phyloP scores from a whole-genome alignment of 257 asterid genomes.

The Schizonepeta tenuifolia region DNA sequence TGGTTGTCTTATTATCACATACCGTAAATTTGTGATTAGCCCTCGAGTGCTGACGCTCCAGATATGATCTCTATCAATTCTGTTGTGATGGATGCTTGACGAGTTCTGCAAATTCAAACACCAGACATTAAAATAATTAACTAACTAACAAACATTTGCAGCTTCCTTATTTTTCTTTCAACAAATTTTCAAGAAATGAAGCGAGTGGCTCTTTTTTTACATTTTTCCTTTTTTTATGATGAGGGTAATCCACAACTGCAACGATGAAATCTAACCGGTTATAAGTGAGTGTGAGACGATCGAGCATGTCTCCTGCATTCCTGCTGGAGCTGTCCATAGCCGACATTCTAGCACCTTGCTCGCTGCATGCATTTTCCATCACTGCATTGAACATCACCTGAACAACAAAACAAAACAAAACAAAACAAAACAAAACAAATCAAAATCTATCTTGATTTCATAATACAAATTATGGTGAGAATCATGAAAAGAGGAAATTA shows the following conservation, averaged over 20 bases:
- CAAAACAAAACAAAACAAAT: not conserved
- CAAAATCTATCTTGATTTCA: not conserved
- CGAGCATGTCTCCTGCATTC: conserved; percentile 99
- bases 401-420: not conserved
- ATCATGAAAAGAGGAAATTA: not conserved
- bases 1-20: not conserved
- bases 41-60: conserved; percentile 92
- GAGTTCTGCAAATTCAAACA: conserved; percentile 60
- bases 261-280: conserved; percentile 63
- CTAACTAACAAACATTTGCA: too few species aligned
- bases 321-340: conserved; percentile 99
- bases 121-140: not conserved
- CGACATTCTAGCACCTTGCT: conserved; percentile 99
- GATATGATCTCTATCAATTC: conserved; percentile 89
- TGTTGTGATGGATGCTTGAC: conserved; percentile 97
- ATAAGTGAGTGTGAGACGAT: conserved; percentile 91
- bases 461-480: not conserved
- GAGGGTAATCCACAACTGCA: not conserved
- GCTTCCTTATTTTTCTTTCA: too few species aligned
- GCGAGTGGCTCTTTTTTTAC: too few species aligned
- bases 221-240: too few species aligned
- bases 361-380: conserved; percentile 97
- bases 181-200: too few species aligned
- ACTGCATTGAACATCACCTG: conserved; percentile 94
- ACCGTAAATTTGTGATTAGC: conserved; percentile 32